Base-by-base conservation (phyloP, 1,284 basidiomycete species). In the Tylopilus sp. region DNA sequence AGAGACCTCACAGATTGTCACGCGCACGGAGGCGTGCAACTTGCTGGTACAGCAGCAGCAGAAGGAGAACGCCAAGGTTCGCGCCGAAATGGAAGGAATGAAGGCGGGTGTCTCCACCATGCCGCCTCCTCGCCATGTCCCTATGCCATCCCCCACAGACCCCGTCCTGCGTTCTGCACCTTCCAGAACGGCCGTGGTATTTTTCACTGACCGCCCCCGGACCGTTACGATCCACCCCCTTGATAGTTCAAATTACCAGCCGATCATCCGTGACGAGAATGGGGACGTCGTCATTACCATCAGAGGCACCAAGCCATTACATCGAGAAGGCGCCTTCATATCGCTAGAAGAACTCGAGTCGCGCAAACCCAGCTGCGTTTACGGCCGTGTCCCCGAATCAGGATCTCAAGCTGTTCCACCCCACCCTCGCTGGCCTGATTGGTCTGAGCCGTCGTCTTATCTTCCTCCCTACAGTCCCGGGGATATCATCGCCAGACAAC, bases 171-270 rank as follows among this genome's bases (percentile, higher is more conserved):
- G 25, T 5, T 47, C 39, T 37, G 36, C 40, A 10, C 26, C 49
- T 8, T 48, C 59, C 35, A 47, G 19, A 15, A 33, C 15, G 20
- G 64, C 62, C 5, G 3, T 52, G 20, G n/a, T 64, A 28, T 55
- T 53, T 0, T 64, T 66, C 17, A 65, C 65, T 4, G 65, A 64
- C 0, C 59, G 64, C 11, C 48, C 65, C 3, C 61, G 62, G 13
- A 66, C 62, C n/a, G 1, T 68, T 28, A 68, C 63, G 4, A 66
- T 68, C n/a, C 64, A 68, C 13, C 61, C 65, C 6, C 65, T 59
- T 0, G 26, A 20, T 5, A 62, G 63, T 31, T 51, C 61, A 10
- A 25, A 32, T 25, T 54, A 54, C 40, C 59, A 54, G 13, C 29
- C 61, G 2, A 33, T 43, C 37, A 25, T 64, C 36, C 61, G 39